Evolutionary conservation across 2,329 filamentous ascomycete genomes (phyloP).

Genomic region (Trichoderma atrobrunneum): DNA sequence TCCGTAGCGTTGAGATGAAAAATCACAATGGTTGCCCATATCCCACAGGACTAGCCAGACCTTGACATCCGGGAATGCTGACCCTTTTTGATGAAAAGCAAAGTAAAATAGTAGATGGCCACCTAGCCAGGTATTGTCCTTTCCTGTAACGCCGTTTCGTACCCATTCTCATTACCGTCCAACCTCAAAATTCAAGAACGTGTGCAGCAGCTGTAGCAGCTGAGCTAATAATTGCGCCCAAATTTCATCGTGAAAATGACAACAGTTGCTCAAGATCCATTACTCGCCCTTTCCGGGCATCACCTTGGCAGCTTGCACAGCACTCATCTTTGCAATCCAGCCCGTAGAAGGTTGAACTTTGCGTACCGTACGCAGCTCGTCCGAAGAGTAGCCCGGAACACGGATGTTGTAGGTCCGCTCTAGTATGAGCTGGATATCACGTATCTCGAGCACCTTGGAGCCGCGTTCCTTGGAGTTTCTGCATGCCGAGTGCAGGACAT

Average conservation of each 20-base stretch:
- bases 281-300: slow-evolving; percentile 59
- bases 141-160: slow-evolving; percentile 19
- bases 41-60: background rate
- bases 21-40: background rate
- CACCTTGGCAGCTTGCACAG: slow-evolving; percentile 89
- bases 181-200: background rate
- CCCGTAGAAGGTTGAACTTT: slow-evolving; percentile 84
- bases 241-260: background rate
- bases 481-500: slow-evolving; percentile 81
- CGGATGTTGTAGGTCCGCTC: slow-evolving; percentile 87
- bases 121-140: slow-evolving; percentile 3
- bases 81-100: background rate
- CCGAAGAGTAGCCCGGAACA: slow-evolving; percentile 89
- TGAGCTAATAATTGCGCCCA: background rate
- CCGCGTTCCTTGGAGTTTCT: slow-evolving; percentile 90
- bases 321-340: slow-evolving; percentile 97
- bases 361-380: slow-evolving; percentile 89
- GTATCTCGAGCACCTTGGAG: slow-evolving; percentile 84
- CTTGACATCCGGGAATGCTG: background rate
- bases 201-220: background rate
- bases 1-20: background rate
- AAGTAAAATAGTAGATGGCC: background rate
- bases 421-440: slow-evolving; percentile 78
- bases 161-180: slow-evolving; percentile 11
- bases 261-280: background rate